These are phyloP conservation scores for Cryptosporidium viatorum DNA, from an alignment of 169 alveolate species.

Conservation along the genomic window DNA sequence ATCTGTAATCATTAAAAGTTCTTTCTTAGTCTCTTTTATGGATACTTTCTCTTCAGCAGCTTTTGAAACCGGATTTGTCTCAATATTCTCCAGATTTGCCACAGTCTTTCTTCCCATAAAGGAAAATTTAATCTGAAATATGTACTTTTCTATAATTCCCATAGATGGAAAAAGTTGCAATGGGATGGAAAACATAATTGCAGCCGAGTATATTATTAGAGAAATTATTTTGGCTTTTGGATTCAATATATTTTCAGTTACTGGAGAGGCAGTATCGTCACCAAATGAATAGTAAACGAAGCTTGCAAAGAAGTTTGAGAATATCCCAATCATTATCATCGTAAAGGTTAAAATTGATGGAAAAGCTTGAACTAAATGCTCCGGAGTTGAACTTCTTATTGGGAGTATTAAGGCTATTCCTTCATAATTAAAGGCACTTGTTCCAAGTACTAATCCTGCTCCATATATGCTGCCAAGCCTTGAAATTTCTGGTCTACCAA, in stretches of 20 bases:
- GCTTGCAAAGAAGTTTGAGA: slow-evolving; percentile 61
- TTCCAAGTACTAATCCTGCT: slow-evolving; percentile 72
- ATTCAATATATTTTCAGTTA: slow-evolving; percentile 61
- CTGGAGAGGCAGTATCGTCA: slow-evolving; percentile 70
- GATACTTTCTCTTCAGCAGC: not conserved
- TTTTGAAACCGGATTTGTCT: not conserved
- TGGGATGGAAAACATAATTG: slow-evolving; percentile 70
- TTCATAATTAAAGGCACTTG: slow-evolving; percentile 68
- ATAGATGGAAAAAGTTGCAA: slow-evolving; percentile 57
- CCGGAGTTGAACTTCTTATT: slow-evolving; percentile 58
- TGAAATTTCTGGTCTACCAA: slow-evolving; percentile 30
- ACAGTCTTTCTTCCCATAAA: not conserved
- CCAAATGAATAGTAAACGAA: slow-evolving; percentile 69
- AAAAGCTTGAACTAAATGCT: not conserved
- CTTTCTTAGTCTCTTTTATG: not conserved
- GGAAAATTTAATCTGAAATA: not conserved
- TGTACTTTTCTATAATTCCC: slow-evolving; percentile 35
- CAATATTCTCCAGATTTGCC: not conserved
- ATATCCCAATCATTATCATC: slow-evolving; percentile 50
- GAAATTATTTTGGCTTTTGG: slow-evolving; percentile 35
- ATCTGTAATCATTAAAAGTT: not conserved
- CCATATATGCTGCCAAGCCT: slow-evolving; percentile 49
- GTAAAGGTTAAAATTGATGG: slow-evolving; percentile 32
- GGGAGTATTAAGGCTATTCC: slow-evolving; percentile 69
- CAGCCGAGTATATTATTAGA: slow-evolving; percentile 29